Conservation (phyloP, 371 early-diverging fungal genomes). For the Parasitella parasitica region DNA sequence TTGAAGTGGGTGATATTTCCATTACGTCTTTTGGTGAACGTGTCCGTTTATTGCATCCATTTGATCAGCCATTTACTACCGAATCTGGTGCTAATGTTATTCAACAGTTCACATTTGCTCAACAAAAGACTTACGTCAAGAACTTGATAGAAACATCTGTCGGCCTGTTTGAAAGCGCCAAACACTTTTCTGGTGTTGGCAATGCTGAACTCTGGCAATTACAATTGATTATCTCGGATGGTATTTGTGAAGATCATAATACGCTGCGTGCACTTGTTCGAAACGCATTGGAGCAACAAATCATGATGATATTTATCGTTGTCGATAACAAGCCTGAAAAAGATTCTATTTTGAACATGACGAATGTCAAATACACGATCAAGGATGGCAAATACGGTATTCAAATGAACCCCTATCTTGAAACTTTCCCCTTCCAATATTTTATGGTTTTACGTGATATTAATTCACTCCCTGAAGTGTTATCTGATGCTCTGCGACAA, state of each 20-base stretch:
- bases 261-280: constrained; percentile 78
- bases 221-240: constrained; percentile 95
- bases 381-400: constrained; percentile 68
- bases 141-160: constrained; percentile 81
- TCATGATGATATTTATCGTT: constrained; percentile 95
- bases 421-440: constrained; percentile 97
- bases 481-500: constrained; percentile 93
- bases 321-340: constrained; percentile 85
- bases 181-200: constrained; percentile 43
- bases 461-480: constrained; percentile 82
- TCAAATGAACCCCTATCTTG: constrained; percentile 86
- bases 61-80: constrained; percentile 84
- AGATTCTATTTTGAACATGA: constrained; percentile 87
- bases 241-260: constrained; percentile 93
- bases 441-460: constrained; percentile 91
- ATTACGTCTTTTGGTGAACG: constrained; percentile 92
- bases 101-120: constrained; percentile 88
- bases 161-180: constrained; percentile 72
- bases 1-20: constrained; percentile 92
- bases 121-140: constrained; percentile 83
- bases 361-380: constrained; percentile 77
- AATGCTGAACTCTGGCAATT: constrained; percentile 90
- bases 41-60: constrained; percentile 87
- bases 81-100: constrained; percentile 90
- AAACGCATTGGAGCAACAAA: constrained; percentile 78